Evolutionary conservation across 2,329 filamentous ascomycete genomes (phyloP), one percentile per base, ranked within the genome.

Genomic region (Hymenoscyphus scutula): DNA sequence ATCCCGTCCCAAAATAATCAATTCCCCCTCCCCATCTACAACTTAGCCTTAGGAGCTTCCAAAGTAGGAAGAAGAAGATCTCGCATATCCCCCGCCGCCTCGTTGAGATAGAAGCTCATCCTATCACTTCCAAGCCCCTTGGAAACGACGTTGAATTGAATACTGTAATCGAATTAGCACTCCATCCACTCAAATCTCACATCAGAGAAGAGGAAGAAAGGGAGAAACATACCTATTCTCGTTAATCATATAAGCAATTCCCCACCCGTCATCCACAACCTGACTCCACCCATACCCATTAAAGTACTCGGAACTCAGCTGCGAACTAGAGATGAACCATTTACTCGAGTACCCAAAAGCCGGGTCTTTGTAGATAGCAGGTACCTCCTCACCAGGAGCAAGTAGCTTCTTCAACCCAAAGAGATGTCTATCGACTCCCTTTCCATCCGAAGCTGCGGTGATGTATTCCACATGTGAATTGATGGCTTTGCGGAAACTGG

Each of bases 231-330:
- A 91, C 89, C 87, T 93, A 78, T 97, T 96, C 83, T 98, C 94
- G 76, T 99, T 99, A 77, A 99, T 98, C 95, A 99, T 99, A 77
- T 99, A 99, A 45, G 95, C 95, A 74, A 99, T 96, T 68, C 95
- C 95, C 78, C 95, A 99, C 32, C 95, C 95, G 64, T 89, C 91
- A 73, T 98, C 93, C 61, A 98, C 90, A 59, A 99, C 95, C 81
- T 99, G 94, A 74, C 90, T 95, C 95, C 95, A 99, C 54, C 95
- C 95, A 77, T 99, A 99, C 27, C 96, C 95, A 76, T 99, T 99
- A 79, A 98, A 99, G 82, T 91, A 97, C 81, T 99, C 96, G 37
- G 89, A 93, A 78, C 90, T 95, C 75, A 99, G 81, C 80, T 99
- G 96, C 65, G 87, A 92, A 30, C 88, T 92, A 30, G 89, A 94